These are phyloP conservation scores for Dichotomopilus funicola DNA, from an alignment of 2,329 filamentous ascomycete genomes.

Conservation along the genomic window DNA sequence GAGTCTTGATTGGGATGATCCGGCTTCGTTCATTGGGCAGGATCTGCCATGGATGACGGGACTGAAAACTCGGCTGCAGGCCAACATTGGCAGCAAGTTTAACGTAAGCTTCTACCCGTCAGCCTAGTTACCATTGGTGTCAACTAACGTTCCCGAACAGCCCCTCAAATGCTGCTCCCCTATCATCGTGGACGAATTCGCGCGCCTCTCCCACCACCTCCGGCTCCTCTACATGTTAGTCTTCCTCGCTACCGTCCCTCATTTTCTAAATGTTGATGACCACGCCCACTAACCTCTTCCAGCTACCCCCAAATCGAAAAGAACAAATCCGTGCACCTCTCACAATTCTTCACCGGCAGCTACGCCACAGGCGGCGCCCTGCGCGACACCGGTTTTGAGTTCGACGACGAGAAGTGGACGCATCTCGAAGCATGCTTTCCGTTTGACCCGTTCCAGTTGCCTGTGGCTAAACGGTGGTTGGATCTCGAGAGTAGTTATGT, in stretches of 20 bases:
- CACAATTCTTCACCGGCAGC: conserved; percentile 56
- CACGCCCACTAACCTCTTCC: not conserved
- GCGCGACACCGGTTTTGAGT: conserved; percentile 45
- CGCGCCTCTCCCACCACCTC: conserved; percentile 77
- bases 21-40: conserved; percentile 54
- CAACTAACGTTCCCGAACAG: conserved; percentile 3
- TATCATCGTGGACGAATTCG: conserved; percentile 85
- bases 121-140: not conserved
- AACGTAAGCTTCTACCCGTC: conserved; percentile 43
- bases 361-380: conserved; percentile 50
- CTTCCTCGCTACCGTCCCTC: not conserved
- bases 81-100: conserved; percentile 78
- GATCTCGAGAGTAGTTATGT: conserved; percentile 67
- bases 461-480: conserved; percentile 80
- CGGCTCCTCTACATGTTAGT: conserved; percentile 70
- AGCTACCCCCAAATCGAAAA: conserved; percentile 73
- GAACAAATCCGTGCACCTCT: conserved; percentile 83
- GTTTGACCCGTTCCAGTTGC: conserved; percentile 92
- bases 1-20: conserved; percentile 56
- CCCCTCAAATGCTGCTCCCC: conserved; percentile 92
- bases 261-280: not conserved
- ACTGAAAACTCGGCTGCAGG: conserved; percentile 66
- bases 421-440: conserved; percentile 94
- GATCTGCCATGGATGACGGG: conserved; percentile 73
- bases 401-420: conserved; percentile 67